A percentile compares a stretch with the other conserved stretches of the same genome.
Conservation (phyloP, 139 green algal genomes). For the Nannochloris sp. region DNA sequence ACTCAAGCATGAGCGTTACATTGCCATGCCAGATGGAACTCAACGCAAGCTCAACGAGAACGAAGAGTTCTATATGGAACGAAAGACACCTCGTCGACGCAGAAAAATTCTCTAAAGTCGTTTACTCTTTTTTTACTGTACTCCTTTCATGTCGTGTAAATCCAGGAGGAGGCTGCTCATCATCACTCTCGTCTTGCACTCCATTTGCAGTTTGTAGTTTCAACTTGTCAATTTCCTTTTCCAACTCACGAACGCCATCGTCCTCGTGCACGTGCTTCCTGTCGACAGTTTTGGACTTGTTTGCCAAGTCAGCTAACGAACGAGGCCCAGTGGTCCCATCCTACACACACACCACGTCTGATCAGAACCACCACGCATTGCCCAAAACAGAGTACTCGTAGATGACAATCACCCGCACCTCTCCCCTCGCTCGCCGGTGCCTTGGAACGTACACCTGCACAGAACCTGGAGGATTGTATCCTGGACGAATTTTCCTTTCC, state of each 20-base stretch:
- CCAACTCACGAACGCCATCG: too few species aligned
- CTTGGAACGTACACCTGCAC: constrained; percentile 52
- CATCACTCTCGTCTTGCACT: too few species aligned
- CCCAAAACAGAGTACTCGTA: background rate
- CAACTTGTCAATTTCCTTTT: too few species aligned
- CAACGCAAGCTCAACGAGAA: constrained; percentile 26
- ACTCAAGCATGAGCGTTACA: constrained; percentile 20
- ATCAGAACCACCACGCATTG: background rate
- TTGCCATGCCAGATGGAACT: constrained; percentile 27
- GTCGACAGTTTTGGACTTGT: too few species aligned
- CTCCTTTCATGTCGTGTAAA: too few species aligned
- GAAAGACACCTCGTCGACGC: constrained; percentile 10
- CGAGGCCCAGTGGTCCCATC: too few species aligned
- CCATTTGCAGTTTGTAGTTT: too few species aligned
- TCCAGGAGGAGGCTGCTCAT: too few species aligned
- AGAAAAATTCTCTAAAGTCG: background rate
- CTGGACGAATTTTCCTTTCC: constrained; percentile 59
- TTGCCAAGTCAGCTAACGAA: too few species aligned
- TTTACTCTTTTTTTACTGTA: too few species aligned
- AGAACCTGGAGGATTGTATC: constrained; percentile 82
- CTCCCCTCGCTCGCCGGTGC: background rate
- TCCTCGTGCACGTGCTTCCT: too few species aligned
- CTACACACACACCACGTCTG: too few species aligned
- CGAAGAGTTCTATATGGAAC: constrained; percentile 27
- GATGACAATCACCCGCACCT: background rate